phyloP scores from a whole-genome alignment of 257 asterid species.

The Solanum appendiculatum region DNA sequence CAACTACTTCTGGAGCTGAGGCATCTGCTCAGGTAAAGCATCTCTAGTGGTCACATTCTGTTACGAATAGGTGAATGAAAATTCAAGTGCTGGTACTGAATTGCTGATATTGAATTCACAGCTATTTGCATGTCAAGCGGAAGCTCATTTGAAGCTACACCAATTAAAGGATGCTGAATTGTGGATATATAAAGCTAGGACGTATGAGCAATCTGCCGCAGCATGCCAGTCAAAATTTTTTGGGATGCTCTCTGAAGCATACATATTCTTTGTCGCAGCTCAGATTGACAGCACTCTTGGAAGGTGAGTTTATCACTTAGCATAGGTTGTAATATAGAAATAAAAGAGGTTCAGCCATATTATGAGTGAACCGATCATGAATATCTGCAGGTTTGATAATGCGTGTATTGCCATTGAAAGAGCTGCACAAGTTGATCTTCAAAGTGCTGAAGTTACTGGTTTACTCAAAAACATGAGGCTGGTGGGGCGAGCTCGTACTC shows the following conservation, averaged over 20 bases:
- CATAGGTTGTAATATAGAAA: background rate
- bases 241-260: constrained; percentile 62
- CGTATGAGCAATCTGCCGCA: constrained; percentile 1
- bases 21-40: constrained; percentile 61
- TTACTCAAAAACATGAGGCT: constrained; percentile 34
- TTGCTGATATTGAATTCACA: constrained; percentile 32
- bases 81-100: background rate
- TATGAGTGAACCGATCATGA: no score
- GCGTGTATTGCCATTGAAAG: constrained; percentile 47
- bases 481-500: constrained; percentile 57
- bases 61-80: background rate
- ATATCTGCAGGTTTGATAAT: constrained; percentile 49
- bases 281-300: constrained; percentile 53
- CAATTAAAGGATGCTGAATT: constrained; percentile 39
- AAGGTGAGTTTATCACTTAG: constrained; percentile 33
- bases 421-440: constrained; percentile 42
- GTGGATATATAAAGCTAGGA: constrained; percentile 28
- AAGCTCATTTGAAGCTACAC: constrained; percentile 63
- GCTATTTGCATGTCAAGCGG: constrained; percentile 64
- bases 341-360: background rate
- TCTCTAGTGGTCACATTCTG: no score
- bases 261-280: constrained; percentile 34
- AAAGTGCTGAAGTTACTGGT: constrained; percentile 31
- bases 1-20: constrained; percentile 65
- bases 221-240: constrained; percentile 27